Base-by-base conservation (phyloP, 371 early-diverging fungal species). In the Chytridium lagenaria region DNA sequence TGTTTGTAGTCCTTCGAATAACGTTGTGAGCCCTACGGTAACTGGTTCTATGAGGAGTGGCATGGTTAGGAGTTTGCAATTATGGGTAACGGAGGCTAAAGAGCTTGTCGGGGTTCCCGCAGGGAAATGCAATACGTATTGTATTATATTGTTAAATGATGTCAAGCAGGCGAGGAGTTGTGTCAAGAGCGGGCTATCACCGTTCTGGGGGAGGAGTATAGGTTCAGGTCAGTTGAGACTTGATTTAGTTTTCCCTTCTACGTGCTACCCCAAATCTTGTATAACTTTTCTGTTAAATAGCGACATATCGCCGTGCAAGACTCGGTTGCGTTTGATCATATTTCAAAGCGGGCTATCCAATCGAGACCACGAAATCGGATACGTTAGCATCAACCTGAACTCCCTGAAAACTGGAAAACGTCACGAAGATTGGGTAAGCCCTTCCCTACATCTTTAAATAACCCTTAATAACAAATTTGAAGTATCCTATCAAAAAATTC, bases 201-300 rank as follows among this genome's bases (percentile, higher is more conserved):
- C 83, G 33, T 79, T 83, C 59, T 83, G 83, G 83, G 79, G n/a
- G 83, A 83, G 49, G 69, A 68, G 23, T 83, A 78, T 50, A 49
- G 12, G 28, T 76, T 78, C 65, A 38, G 59, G 77, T 77, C 16
- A 30, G 50, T 61, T 49, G 49, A 26, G 40, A 44, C 39, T 49
- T 10, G 50, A 30, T 55, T 3, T 55, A 3, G 1, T 26, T 26
- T 22, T 40, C n/a, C n/a, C n/a, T n/a, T n/a, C n/a, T n/a, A n/a
- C n/a, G n/a, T n/a, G n/a, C n/a, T n/a, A n/a, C n/a, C n/a, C n/a
- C n/a, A n/a, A n/a, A n/a, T n/a, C n/a, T n/a, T n/a, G n/a, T n/a
- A n/a, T n/a, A n/a, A n/a, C n/a, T n/a, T n/a, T n/a, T 5, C 5
- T 52, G 5, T 52, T 44, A 15, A 67, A 63, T 66, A 73, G 69